These are phyloP conservation scores for Verticillium nubilum DNA, from an alignment of 2,329 filamentous ascomycete species.

Conservation along the genomic window DNA sequence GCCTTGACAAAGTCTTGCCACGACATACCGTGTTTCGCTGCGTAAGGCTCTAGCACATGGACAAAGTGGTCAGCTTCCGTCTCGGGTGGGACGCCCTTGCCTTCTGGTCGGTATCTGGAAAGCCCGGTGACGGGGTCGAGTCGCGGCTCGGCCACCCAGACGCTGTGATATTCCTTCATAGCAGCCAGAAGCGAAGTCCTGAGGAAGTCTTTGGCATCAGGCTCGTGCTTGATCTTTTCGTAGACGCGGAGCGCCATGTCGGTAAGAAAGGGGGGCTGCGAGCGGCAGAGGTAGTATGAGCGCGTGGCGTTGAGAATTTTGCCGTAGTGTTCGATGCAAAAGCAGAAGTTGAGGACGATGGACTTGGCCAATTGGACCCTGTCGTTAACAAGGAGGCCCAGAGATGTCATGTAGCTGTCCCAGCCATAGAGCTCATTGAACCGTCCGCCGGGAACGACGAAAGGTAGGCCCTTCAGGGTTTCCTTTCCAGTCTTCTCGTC, in stretches of 20 bases:
- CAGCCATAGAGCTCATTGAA: constrained; percentile 99
- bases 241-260: constrained; percentile 96
- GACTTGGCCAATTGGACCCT: constrained; percentile 82
- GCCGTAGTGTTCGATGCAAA: constrained; percentile 96
- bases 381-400: constrained; percentile 82
- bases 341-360: constrained; percentile 96
- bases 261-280: constrained; percentile 93
- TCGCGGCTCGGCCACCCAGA: constrained; percentile 78
- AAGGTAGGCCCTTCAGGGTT: constrained; percentile 75
- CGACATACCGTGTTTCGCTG: constrained; percentile 74
- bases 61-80: constrained; percentile 84
- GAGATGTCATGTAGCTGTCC: constrained; percentile 98
- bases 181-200: constrained; percentile 76
- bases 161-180: constrained; percentile 92
- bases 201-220: constrained; percentile 75
- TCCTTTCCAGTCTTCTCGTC: constrained; percentile 64
- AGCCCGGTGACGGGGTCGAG: constrained; percentile 73
- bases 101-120: constrained; percentile 79
- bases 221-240: constrained; percentile 85
- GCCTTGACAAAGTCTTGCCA: constrained; percentile 82
- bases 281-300: constrained; percentile 90
- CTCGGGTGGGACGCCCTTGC: constrained; percentile 82
- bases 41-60: constrained; percentile 76
- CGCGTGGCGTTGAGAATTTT: constrained; percentile 97
- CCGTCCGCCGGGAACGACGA: constrained; percentile 93